Percentiles rank a stretch among this genome's conserved stretches.
phyloP scores from a whole-genome alignment of 2,329 filamentous ascomycete genomes.

The Pestalotiopsis sp. region DNA sequence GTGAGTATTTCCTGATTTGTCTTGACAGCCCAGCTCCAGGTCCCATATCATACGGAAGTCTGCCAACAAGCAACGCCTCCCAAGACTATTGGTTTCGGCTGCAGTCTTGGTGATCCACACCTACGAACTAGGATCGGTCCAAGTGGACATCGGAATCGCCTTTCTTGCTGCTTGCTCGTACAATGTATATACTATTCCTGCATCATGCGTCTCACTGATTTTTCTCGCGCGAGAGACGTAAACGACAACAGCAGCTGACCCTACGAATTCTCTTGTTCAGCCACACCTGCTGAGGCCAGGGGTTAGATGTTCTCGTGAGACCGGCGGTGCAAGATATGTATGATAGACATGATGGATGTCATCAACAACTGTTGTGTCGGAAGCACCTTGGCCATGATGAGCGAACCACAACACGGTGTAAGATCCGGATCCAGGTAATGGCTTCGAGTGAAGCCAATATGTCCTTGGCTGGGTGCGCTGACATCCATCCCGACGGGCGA shows the following conservation, averaged over 20 bases:
- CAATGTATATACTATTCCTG: not conserved
- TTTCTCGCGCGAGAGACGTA: not conserved
- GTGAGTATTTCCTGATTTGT: not conserved
- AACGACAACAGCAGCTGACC: not conserved
- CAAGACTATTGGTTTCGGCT: constrained; percentile 7
- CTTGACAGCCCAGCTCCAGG: not conserved
- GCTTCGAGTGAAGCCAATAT: constrained; percentile 4
- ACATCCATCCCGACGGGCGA: not conserved
- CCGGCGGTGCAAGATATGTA: not conserved
- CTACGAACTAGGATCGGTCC: not conserved
- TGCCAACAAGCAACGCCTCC: not conserved
- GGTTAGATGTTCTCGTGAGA: not conserved
- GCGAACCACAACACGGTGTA: not conserved
- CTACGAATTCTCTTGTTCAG: not conserved
- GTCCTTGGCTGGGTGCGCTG: too few species aligned
- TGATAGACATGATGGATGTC: not conserved
- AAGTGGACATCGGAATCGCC: not conserved
- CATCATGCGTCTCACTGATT: not conserved
- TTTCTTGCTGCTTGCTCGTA: not conserved
- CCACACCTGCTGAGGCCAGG: not conserved
- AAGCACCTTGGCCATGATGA: not conserved
- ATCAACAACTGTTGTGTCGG: not conserved
- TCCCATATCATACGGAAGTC: not conserved
- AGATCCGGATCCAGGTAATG: not conserved
- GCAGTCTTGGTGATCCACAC: not conserved